These are phyloP conservation scores for Circinella umbellata DNA, from an alignment of 371 early-diverging fungal genomes.

Conservation along the genomic window DNA sequence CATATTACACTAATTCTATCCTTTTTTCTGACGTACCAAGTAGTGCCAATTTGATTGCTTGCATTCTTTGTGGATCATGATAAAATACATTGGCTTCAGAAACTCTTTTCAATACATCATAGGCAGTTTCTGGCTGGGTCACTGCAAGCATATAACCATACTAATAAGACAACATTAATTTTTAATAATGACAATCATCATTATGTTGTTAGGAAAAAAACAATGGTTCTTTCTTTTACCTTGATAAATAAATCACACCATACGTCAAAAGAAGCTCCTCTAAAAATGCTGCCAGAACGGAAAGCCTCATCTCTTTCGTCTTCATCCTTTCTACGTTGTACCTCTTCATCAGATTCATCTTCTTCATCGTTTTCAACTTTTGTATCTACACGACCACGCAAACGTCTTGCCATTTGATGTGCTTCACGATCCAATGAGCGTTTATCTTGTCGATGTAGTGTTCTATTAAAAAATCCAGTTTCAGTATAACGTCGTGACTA, in stretches of 20 bases:
- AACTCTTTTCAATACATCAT: constrained; percentile 61
- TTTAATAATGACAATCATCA: no score
- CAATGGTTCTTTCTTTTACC: constrained; percentile 26
- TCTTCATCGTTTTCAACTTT: constrained; percentile 13
- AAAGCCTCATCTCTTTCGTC: constrained; percentile 29
- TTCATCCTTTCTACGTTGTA: constrained; percentile 27
- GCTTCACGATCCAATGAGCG: constrained; percentile 27
- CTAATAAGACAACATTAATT: constrained; percentile 23
- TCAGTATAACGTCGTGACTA: constrained; percentile 2
- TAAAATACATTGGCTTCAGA: constrained; percentile 73
- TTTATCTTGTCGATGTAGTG: not conserved
- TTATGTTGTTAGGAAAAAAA: no score
- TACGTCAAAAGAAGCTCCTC: constrained; percentile 60
- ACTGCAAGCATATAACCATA: constrained; percentile 66
- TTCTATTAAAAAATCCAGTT: constrained; percentile 8
- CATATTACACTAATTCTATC: not conserved
- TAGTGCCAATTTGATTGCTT: constrained; percentile 60
- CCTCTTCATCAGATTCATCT: constrained; percentile 35
- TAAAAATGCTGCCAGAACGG: constrained; percentile 39
- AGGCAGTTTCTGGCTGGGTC: constrained; percentile 65
- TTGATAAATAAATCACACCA: constrained; percentile 72
- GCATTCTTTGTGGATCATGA: constrained; percentile 51
- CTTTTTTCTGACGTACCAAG: constrained; percentile 51
- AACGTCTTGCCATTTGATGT: constrained; percentile 36
- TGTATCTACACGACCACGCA: constrained; percentile 29